Evolutionary conservation across 2,329 filamentous ascomycete species (phyloP).

Genomic region (Pezizomycotina sp.): DNA sequence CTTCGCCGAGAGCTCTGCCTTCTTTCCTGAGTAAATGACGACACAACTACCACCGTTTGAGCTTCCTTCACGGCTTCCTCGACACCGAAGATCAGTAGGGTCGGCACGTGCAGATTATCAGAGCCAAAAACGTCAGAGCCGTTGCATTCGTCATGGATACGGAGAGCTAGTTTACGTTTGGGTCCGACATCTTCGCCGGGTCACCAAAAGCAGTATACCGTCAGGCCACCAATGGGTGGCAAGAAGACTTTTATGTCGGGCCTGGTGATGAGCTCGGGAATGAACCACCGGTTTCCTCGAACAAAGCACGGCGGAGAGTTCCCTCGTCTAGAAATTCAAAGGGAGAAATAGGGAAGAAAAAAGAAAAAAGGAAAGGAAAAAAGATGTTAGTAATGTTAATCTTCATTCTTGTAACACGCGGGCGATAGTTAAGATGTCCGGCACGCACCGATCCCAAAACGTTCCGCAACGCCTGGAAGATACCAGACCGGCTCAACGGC

Average conservation of each 20-base stretch:
- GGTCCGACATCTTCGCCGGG: conserved; percentile 86
- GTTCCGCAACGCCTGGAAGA: conserved; percentile 69
- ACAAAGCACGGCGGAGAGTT: conserved; percentile 66
- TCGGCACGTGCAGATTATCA: conserved; percentile 91
- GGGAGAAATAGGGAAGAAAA: background rate
- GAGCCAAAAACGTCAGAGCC: conserved; percentile 95
- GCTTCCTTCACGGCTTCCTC: conserved; percentile 96
- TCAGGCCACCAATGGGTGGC: conserved; percentile 85
- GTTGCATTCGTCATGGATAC: conserved; percentile 82
- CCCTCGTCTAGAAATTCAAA: conserved; percentile 49
- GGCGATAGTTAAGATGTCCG: conserved; percentile 1
- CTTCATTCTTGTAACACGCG: background rate
- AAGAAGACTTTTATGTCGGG: conserved; percentile 90
- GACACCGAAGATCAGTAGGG: conserved; percentile 91
- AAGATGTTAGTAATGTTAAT: background rate
- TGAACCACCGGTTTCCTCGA: conserved; percentile 88
- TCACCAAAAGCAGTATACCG: conserved; percentile 93
- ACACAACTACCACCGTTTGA: conserved; percentile 85
- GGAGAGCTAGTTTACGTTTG: conserved; percentile 60
- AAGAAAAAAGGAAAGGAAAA: conserved; percentile 9
- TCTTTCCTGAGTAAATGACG: conserved; percentile 97
- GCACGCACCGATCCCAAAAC: conserved; percentile 66
- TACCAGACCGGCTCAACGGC: conserved; percentile 93
- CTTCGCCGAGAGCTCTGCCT: conserved; percentile 82
- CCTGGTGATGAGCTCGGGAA: conserved; percentile 95